Evolutionary conservation across 2,329 filamentous ascomycete genomes (phyloP).

Genomic region (Pestalotiopsis sp.): DNA sequence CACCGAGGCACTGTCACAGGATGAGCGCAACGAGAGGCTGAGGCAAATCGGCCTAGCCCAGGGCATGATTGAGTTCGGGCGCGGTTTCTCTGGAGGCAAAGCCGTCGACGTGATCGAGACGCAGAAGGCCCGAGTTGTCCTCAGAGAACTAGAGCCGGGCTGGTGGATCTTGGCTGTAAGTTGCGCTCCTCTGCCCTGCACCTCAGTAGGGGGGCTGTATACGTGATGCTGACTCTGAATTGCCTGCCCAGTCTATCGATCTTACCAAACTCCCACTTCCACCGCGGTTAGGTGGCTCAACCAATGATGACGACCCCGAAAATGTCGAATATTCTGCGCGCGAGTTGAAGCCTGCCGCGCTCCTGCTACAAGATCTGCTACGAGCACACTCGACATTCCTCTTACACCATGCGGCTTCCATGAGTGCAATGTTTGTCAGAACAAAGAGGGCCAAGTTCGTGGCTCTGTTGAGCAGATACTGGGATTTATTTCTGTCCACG

Average conservation of each 20-base stretch:
- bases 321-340: slow-evolving; percentile 81
- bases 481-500: slow-evolving; percentile 68
- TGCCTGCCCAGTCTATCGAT: slow-evolving; percentile 68
- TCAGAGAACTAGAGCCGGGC: slow-evolving; percentile 83
- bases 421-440: slow-evolving; percentile 71
- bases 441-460: slow-evolving; percentile 71
- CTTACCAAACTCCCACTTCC: slow-evolving; percentile 73
- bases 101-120: slow-evolving; percentile 87
- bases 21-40: slow-evolving; percentile 82
- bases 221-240: not conserved
- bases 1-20: slow-evolving; percentile 50
- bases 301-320: slow-evolving; percentile 42
- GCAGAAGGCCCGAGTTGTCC: slow-evolving; percentile 80
- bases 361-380: slow-evolving; percentile 79
- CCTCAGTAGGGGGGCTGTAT: not conserved
- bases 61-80: slow-evolving; percentile 92
- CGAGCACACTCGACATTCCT: slow-evolving; percentile 84
- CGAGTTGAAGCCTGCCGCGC: slow-evolving; percentile 80
- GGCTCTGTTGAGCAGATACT: slow-evolving; percentile 75
- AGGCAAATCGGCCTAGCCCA: slow-evolving; percentile 95
- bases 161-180: slow-evolving; percentile 96
- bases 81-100: slow-evolving; percentile 79
- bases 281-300: slow-evolving; percentile 46
- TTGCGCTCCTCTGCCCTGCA: not conserved
- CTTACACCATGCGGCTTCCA: slow-evolving; percentile 79